These are phyloP conservation scores for Verticillium albo-atrum DNA, from an alignment of 2,329 filamentous ascomycete species.

Conservation along the genomic window DNA sequence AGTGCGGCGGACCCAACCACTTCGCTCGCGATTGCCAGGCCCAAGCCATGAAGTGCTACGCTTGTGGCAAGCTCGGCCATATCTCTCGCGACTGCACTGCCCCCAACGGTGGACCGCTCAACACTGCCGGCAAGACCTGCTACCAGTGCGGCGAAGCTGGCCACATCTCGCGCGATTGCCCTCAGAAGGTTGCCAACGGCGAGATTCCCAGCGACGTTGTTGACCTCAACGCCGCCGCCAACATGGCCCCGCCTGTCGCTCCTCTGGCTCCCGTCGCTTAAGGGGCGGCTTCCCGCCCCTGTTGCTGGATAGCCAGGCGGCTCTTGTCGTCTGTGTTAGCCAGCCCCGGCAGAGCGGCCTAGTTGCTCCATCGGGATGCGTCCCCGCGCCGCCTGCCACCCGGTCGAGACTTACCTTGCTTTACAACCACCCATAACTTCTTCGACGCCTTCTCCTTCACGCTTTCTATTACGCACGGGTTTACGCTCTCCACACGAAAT, in stretches of 20 bases:
- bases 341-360: not conserved
- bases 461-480: not conserved
- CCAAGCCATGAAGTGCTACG: conserved; percentile 98
- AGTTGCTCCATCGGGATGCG: not conserved
- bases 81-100: conserved; percentile 93
- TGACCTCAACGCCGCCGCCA: conserved; percentile 35
- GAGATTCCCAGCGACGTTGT: conserved; percentile 40
- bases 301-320: not conserved
- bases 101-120: conserved; percentile 91
- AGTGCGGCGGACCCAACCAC: conserved; percentile 87
- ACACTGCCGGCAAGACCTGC: conserved; percentile 96
- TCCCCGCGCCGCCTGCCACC: not conserved
- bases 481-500: not conserved
- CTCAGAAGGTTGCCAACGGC: conserved; percentile 59
- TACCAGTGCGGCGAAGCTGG: conserved; percentile 95
- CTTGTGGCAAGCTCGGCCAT: conserved; percentile 87
- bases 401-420: not conserved
- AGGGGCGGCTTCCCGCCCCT: not conserved
- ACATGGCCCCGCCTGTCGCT: conserved; percentile 28
- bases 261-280: conserved; percentile 38
- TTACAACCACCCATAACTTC: not conserved
- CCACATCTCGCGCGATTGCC: conserved; percentile 94
- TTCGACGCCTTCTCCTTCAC: not conserved
- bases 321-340: not conserved
- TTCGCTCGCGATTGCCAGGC: conserved; percentile 98